Base-by-base conservation (phyloP, 306 rosid genomes). In the Sicyos edulis region DNA sequence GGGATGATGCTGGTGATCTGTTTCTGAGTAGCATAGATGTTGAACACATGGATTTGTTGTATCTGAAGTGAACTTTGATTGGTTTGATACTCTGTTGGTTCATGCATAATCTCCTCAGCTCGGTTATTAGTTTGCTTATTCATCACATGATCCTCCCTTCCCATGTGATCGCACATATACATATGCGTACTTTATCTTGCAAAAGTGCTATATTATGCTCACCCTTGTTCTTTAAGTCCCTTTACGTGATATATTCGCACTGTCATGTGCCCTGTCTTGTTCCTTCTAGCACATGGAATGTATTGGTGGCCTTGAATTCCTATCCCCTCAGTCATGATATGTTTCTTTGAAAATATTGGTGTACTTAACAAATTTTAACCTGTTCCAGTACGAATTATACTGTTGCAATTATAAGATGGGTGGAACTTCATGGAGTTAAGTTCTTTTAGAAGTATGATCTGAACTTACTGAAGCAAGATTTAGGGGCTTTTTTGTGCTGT, bases 1-100 rank as follows among this genome's bases (percentile, higher is more conserved):
- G 56, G 72, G 42, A 3, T 67, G 44, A 60, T 32, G 47, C 67
- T 61, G 47, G 16, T 61, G 56, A 14, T 67, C 56, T 67, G 72
- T 22, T 67, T 47, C 12, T 53, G 61, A 32, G 49, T 11, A 44
- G 10, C 22, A 12, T 13, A 68, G 17, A 6, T 49, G 12, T 47
- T 12, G 12, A 68, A 68, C 55, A 0, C 13, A 49, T 21, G 34
- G 72, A 24, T 22, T 45, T 14, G 3, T 16, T 16, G 12, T 17
- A 42, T 42, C n/a, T 11, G 14, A 65, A 8, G 37, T 1, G 15
- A 63, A 63, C 17, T 16, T 6, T 60, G 20, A 32, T 10, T 59
- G 24, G 69, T 62, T 16, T n/a, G 50, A 3, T n/a, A n/a, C 50
- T 16, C 26, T n/a, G 29, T 64, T 2, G 13, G 11, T 32, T 61